Evolutionary conservation across 371 early-diverging fungal species (phyloP).

Genomic region (Parasitella parasitica): DNA sequence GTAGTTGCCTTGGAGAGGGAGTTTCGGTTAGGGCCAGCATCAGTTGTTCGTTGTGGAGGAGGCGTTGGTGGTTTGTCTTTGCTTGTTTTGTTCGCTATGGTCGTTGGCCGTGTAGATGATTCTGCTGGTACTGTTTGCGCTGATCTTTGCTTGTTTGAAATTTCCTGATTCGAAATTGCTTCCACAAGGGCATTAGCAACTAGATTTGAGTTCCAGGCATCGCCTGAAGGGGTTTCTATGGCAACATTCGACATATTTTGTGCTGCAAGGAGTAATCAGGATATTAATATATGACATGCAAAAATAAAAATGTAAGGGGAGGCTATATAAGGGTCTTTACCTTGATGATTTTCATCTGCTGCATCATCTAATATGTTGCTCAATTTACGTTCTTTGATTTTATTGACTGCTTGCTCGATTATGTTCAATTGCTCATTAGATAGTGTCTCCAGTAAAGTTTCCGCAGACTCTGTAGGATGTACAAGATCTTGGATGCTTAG

Average conservation of each 20-base stretch:
- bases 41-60: not conserved
- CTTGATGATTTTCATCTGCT: not conserved
- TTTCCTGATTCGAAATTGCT: slow-evolving; percentile 3
- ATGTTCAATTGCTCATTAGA: slow-evolving; percentile 39
- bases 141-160: not conserved
- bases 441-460: slow-evolving; percentile 32
- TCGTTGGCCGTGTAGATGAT: not conserved
- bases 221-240: no score
- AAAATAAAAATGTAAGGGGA: not conserved
- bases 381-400: slow-evolving; percentile 37
- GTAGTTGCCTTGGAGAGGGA: slow-evolving; percentile 1
- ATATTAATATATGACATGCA: not conserved
- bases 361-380: not conserved
- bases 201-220: not conserved
- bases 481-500: slow-evolving; percentile 38
- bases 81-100: not conserved
- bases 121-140: not conserved
- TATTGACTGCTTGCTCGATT: slow-evolving; percentile 39
- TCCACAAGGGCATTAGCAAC: slow-evolving; percentile 1
- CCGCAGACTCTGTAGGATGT: slow-evolving; percentile 36
- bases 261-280: not conserved
- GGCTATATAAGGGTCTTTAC: not conserved
- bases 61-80: not conserved
- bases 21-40: not conserved
- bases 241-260: not conserved